Evolutionary conservation across 2,329 filamentous ascomycete genomes (phyloP).

Genomic region (Talaromyces sp.): DNA sequence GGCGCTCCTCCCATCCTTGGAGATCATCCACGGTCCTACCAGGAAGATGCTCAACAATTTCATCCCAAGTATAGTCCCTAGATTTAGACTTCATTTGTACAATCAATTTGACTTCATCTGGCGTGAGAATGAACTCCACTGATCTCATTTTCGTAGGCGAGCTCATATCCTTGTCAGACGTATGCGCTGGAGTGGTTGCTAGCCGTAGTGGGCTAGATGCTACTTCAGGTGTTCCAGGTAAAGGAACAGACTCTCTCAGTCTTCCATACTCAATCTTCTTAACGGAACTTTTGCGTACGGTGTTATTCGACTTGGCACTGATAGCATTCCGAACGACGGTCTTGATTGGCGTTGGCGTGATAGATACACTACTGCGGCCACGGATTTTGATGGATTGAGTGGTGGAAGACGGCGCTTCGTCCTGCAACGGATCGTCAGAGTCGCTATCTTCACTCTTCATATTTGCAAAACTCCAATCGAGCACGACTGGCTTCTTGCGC

Average conservation of each 20-base stretch:
- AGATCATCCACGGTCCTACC: slow-evolving; percentile 18
- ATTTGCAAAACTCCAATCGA: slow-evolving; percentile 34
- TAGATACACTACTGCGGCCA: background rate
- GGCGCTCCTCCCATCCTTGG: slow-evolving; percentile 21
- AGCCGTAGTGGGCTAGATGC: slow-evolving; percentile 1
- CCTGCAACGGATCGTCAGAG: slow-evolving; percentile 40
- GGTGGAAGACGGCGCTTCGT: slow-evolving; percentile 24
- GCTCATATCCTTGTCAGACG: background rate
- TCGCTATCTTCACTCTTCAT: slow-evolving; percentile 27
- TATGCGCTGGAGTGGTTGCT: slow-evolving; percentile 3
- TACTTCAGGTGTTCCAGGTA: slow-evolving; percentile 3
- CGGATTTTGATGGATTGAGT: slow-evolving; percentile 5
- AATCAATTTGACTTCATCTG: slow-evolving; percentile 27
- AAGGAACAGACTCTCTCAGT: background rate
- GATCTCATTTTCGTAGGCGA: slow-evolving; percentile 15
- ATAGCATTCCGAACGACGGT: background rate
- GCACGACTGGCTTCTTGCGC: slow-evolving; percentile 23
- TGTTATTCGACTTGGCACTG: background rate
- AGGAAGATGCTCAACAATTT: slow-evolving; percentile 25
- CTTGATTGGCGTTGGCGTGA: slow-evolving; percentile 1
- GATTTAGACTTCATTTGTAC: slow-evolving; percentile 23
- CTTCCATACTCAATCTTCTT: background rate
- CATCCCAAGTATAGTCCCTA: slow-evolving; percentile 22
- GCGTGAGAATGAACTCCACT: slow-evolving; percentile 19
- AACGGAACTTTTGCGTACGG: background rate